These are phyloP conservation scores for Didymella exigua DNA, from an alignment of 2,329 filamentous ascomycete species.

Conservation along the genomic window DNA sequence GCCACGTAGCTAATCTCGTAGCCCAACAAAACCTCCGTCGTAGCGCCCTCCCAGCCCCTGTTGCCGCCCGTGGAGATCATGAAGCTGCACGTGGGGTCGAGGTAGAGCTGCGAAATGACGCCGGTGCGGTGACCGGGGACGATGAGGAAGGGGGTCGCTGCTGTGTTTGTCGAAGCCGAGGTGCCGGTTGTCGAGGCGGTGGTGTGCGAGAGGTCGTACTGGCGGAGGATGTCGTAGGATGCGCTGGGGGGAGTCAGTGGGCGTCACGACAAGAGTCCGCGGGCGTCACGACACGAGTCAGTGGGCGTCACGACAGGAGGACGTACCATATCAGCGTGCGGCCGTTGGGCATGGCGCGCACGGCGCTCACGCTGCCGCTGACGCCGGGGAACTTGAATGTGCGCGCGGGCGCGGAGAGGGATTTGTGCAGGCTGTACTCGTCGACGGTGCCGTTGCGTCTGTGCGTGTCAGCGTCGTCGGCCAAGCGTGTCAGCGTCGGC, in stretches of 20 bases:
- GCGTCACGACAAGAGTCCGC: too few species aligned
- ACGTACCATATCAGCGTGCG: constrained; percentile 83
- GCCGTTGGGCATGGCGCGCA: constrained; percentile 90
- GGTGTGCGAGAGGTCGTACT: constrained; percentile 82
- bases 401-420: constrained; percentile 74
- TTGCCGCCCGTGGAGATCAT: constrained; percentile 94
- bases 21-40: constrained; percentile 88
- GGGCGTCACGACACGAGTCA: too few species aligned
- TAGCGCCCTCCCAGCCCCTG: constrained; percentile 89
- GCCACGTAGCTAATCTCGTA: constrained; percentile 76
- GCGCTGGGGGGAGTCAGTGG: constrained; percentile 61
- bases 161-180: constrained; percentile 60
- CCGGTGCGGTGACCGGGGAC: constrained; percentile 89
- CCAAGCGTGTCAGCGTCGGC: not conserved
- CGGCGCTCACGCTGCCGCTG: constrained; percentile 85
- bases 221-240: constrained; percentile 87
- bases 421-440: constrained; percentile 86
- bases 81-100: constrained; percentile 86
- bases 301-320: not conserved
- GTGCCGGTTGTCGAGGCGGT: not conserved
- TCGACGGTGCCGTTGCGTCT: constrained; percentile 86
- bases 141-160: constrained; percentile 87
- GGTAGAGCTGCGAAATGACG: constrained; percentile 82
- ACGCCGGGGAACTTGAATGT: constrained; percentile 87
- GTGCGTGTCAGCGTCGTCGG: not conserved